Conservation (phyloP, 805 yeast species). For the Grigorovia transvaalensis region DNA sequence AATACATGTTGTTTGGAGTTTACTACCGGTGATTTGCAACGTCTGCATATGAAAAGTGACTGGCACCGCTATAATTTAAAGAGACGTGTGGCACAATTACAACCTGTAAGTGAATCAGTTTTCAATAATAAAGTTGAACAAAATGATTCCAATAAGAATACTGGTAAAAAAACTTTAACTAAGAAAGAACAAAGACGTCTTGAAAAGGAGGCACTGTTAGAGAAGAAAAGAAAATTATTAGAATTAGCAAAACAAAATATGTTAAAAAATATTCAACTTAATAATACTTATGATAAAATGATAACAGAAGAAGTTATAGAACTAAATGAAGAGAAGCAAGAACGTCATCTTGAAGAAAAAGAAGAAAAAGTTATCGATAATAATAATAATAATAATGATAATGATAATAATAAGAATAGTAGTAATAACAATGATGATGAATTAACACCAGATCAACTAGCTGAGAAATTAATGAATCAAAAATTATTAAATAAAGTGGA, state of each 20-base stretch:
- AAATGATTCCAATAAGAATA: conserved; percentile 4
- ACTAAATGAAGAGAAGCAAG: conserved; percentile 3
- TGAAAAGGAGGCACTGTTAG: conserved; percentile 34
- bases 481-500: conserved; percentile 34
- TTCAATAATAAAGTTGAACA: conserved; percentile 54
- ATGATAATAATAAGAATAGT: too few relatives aligned
- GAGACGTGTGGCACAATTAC: conserved; percentile 81
- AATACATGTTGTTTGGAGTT: conserved; percentile 81
- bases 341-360: conserved; percentile 3
- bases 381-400: too few relatives aligned
- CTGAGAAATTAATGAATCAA: conserved; percentile 30
- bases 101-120: conserved; percentile 55
- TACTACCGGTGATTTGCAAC: conserved; percentile 63
- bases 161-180: conserved; percentile 26
- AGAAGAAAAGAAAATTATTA: conserved; percentile 33
- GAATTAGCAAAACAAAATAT: conserved; percentile 34
- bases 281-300: conserved; percentile 1
- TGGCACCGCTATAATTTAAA: conserved; percentile 97
- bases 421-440: conserved; percentile 19
- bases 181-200: conserved; percentile 34
- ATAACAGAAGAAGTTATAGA: neutral
- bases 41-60: conserved; percentile 90
- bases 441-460: conserved; percentile 30
- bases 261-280: conserved; percentile 19
- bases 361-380: conserved; percentile 1